These are phyloP conservation scores for Rhododendron molle DNA, from an alignment of 148 eudicot genomes.

Conservation along the genomic window DNA sequence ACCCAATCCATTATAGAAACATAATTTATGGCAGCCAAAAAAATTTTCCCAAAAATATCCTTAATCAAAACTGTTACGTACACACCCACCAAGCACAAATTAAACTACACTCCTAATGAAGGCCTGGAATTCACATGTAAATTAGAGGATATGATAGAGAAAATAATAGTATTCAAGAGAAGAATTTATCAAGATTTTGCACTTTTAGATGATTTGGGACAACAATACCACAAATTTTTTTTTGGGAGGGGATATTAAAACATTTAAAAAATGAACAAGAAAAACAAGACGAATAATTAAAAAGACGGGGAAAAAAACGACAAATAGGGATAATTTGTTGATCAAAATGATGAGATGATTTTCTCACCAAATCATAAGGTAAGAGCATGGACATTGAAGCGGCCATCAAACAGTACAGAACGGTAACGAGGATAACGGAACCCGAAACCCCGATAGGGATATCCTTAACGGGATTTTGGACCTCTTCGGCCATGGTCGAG, in stretches of 20 bases:
- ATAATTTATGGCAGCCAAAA: neutral
- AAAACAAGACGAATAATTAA: neutral
- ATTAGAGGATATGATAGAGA: too few relatives aligned
- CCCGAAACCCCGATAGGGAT: slow-evolving; percentile 90
- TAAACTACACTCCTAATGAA: too few relatives aligned
- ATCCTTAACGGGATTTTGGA: slow-evolving; percentile 64
- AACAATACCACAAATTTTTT: too few relatives aligned
- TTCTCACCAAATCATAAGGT: slow-evolving; percentile 72
- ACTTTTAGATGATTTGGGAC: too few relatives aligned
- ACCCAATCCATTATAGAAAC: too few relatives aligned
- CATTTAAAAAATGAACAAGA: too few relatives aligned
- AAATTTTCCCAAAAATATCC: too few relatives aligned
- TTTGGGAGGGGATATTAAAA: too few relatives aligned
- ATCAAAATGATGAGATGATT: neutral
- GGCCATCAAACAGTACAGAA: slow-evolving; percentile 86
- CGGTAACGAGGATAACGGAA: slow-evolving; percentile 72
- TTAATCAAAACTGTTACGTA: too few relatives aligned
- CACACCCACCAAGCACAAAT: too few relatives aligned
- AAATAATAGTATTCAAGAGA: too few relatives aligned
- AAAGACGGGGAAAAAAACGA: neutral
- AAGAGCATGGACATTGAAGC: slow-evolving; percentile 88
- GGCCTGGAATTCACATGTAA: too few relatives aligned
- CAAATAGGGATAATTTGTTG: neutral
- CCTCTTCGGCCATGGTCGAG: slow-evolving; percentile 95
- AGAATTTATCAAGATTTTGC: neutral